Percentiles rank a stretch among this genome's conserved stretches.
Evolutionary conservation across 1,284 basidiomycete genomes (phyloP).

Genomic region (Fomitiporia mediterranea): DNA sequence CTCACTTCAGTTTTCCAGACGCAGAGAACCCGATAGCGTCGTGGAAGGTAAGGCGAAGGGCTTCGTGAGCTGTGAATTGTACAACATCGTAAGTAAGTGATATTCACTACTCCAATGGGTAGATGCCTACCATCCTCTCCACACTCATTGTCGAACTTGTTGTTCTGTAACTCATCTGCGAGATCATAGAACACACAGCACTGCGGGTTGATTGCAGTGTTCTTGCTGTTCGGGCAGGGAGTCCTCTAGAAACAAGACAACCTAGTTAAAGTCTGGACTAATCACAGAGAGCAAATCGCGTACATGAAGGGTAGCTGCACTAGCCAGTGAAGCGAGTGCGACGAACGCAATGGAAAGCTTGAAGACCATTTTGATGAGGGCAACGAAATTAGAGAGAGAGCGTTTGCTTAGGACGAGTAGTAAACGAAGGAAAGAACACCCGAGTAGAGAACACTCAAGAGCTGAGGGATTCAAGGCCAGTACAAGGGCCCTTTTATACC

Average conservation of each 20-base stretch:
- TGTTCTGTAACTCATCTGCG: slow-evolving; percentile 20
- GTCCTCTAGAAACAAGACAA: not conserved
- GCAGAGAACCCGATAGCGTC: slow-evolving; percentile 18
- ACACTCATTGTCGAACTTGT: slow-evolving; percentile 19
- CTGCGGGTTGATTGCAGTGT: slow-evolving; percentile 15
- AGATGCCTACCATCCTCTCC: slow-evolving; percentile 19
- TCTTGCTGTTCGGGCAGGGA: slow-evolving; percentile 17
- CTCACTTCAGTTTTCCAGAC: slow-evolving; percentile 11
- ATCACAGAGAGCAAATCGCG: not conserved
- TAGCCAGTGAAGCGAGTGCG: slow-evolving; percentile 13
- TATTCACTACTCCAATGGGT: not conserved
- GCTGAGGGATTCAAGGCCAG: not conserved
- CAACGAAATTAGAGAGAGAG: not conserved
- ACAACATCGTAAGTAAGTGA: not conserved
- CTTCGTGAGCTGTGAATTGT: slow-evolving; percentile 7
- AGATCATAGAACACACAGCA: slow-evolving; percentile 22
- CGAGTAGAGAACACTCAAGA: not conserved
- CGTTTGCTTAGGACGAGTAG: not conserved
- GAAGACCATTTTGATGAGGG: slow-evolving; percentile 14
- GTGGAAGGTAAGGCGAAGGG: slow-evolving; percentile 19
- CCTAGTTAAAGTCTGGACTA: not conserved
- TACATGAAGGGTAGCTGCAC: slow-evolving; percentile 4
- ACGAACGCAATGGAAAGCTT: slow-evolving; percentile 15
- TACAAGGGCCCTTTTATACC: not conserved
- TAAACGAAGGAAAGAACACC: not conserved